Percentiles rank a stretch among this genome's conserved stretches.
Conservation (phyloP, 306 rosid species). For the Geum urbanum region DNA sequence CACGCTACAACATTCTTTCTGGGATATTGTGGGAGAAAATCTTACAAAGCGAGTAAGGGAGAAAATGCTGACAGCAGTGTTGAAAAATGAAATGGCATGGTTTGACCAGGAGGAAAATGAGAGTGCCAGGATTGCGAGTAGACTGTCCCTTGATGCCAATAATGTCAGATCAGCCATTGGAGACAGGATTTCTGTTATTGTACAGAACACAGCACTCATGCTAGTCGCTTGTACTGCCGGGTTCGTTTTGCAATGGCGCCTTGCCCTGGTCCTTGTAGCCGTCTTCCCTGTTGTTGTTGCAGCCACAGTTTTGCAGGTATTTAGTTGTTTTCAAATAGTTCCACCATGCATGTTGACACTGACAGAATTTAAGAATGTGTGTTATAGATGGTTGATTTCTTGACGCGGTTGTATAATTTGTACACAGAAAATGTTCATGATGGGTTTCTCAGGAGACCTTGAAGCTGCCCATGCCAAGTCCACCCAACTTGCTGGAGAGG, state of each 20-base stretch:
- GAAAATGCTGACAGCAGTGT: slow-evolving; percentile 69
- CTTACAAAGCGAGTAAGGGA: slow-evolving; percentile 88
- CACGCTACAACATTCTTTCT: slow-evolving; percentile 88
- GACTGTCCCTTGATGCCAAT: slow-evolving; percentile 91
- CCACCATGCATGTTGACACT: slow-evolving; percentile 6
- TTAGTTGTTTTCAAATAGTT: slow-evolving; percentile 19
- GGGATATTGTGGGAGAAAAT: slow-evolving; percentile 95
- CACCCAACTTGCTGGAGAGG: slow-evolving; percentile 96
- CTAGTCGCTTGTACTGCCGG: slow-evolving; percentile 92
- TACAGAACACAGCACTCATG: slow-evolving; percentile 91
- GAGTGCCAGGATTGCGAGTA: slow-evolving; percentile 77
- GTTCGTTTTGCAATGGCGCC: slow-evolving; percentile 93
- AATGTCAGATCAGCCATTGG: slow-evolving; percentile 94
- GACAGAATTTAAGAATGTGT: slow-evolving; percentile 12
- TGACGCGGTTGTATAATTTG: not conserved
- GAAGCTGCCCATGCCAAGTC: slow-evolving; percentile 92
- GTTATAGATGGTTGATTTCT: not conserved
- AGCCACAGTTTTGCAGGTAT: slow-evolving; percentile 95
- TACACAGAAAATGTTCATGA: slow-evolving; percentile 93
- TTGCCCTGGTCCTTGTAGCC: slow-evolving; percentile 87
- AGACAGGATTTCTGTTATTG: slow-evolving; percentile 86
- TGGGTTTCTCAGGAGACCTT: slow-evolving; percentile 94
- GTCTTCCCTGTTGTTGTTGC: slow-evolving; percentile 98
- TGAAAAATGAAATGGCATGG: slow-evolving; percentile 94
- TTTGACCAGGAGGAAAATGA: slow-evolving; percentile 92